phyloP scores from a whole-genome alignment of 192 early-diverging fungal species.

The Mortierella hygrophila region DNA sequence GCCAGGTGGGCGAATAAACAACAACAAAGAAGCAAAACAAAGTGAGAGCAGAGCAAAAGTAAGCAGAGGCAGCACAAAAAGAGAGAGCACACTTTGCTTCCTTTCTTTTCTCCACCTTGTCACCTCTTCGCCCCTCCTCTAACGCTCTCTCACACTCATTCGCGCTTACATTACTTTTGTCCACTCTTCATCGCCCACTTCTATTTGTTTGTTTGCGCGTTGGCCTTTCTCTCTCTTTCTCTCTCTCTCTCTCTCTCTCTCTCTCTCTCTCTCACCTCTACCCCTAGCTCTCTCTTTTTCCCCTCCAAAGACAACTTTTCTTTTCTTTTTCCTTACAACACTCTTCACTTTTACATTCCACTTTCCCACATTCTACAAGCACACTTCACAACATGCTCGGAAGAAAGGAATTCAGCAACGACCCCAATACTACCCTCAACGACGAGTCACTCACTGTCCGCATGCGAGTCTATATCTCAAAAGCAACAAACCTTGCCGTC shows the following conservation, averaged over 20 bases:
- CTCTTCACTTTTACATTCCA: background rate
- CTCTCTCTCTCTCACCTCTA: background rate
- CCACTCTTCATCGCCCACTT: background rate
- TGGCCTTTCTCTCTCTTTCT: background rate
- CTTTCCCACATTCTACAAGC: background rate
- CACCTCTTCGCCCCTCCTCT: background rate
- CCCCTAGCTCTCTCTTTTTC: background rate
- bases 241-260: background rate
- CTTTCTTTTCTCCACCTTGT: background rate
- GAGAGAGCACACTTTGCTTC: background rate
- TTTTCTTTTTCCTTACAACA: background rate
- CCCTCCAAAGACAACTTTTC: background rate
- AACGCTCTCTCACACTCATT: background rate
- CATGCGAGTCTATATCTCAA: conserved; percentile 43
- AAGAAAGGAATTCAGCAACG: background rate
- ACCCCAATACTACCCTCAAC: background rate
- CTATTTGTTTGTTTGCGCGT: background rate
- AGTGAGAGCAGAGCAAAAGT: background rate
- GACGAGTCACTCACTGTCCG: conserved; percentile 3
- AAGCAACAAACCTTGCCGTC: conserved; percentile 21
- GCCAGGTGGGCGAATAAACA: background rate
- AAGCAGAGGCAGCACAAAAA: background rate
- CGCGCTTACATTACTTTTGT: background rate
- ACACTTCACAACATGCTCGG: conserved; percentile 7
- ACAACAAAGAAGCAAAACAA: background rate